Base-by-base conservation (phyloP, 176 grass and related monocot species). In the Dendrocalamus sinicus region DNA sequence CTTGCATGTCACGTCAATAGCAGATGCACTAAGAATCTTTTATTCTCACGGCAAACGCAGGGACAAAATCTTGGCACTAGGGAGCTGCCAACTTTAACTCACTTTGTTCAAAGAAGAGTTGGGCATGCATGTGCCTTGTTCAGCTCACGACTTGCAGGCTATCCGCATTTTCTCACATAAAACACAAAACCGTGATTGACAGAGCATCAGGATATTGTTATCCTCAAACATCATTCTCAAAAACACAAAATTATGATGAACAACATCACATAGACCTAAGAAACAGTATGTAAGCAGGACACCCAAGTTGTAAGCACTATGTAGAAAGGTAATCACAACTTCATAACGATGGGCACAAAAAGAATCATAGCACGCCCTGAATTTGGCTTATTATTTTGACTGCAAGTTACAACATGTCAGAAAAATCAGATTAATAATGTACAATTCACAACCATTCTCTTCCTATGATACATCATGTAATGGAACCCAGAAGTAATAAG, bases 381-480 rank as follows among this genome's bases (percentile, higher is more conserved):
- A 55, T 69, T 57, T 71, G 46, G 62, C 73, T 81, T 61, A 52
- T 82, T 86, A 55, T 87, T 47, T 67, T 48, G 67, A 67, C 75
- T 61, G 60, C 5, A 78, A 48, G 62, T 76, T 76, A 77, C 83
- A 87, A 68, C 13, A 24, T 45, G 89, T 79, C 76, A 91, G 61
- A 87, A 86, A 46, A 80, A 84, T 88, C 44, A 70, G 80, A 84
- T 58, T 23, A 74, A 79, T 9, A 72, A 70, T 90, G 66, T 86
- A 88, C 76, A 91, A 30, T 79, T 78, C 77, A 87, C 32, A 80
- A 75, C 26, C 57, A 85, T 59, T 53, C 17, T 84, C 69, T 67
- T 79, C 85, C 69, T 91, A 76, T 76, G 65, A 75, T 84, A 91
- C 89, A 83, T 54, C 47, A 63, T 81, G 47, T 71, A 53, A 72